Evolutionary conservation across 345 rosid species (phyloP), one percentile per base, ranked within the genome.

Genomic region (Raphanus raphanistrum): DNA sequence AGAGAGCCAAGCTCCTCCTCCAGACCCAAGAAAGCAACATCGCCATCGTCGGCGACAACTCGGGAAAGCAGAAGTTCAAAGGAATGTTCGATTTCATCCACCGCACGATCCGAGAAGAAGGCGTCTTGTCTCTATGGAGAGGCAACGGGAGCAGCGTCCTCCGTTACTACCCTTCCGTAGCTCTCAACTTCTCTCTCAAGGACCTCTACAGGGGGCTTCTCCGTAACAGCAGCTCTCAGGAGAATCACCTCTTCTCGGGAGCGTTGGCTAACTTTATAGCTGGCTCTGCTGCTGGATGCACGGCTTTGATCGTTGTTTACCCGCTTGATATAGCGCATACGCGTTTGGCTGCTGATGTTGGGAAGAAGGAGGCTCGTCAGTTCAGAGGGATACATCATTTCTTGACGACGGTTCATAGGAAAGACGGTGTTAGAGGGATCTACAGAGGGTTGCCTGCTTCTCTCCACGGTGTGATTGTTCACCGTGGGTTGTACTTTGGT

Each of bases 21-120:
- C 99, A 95, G 65, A 95, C 99, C 58, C 99, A 92, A 75, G 99
- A 92, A 77, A 91, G 99, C 88, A 95, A 95, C 63, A 74, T 93
- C 57, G 96, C 99, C 21, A 84, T 95, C 71, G 84, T 88, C 2
- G 89, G 85, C 7, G 82, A 87, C 28, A 57, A 6, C 38, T 45
- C 28, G 16, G 91, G 99, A 15, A 84, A 84, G 54, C 80, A 74
- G 81, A 88, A 83, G 82, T 95, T 92, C 79, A 85, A 89, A 81
- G 99, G 98, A 32, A 91, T 92, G 99, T 17, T 89, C 36, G 99
- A 95, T 87, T 90, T 94, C 73, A 91, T 95, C 73, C 81, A 72
- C 78, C 92, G 97, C 13, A 95, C 92, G 0, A 88, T 92, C 8
- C 84, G 84, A 29, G 99, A 95, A 84, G 99, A 95, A 76, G 98